Conservation (phyloP, 371 early-diverging fungal species). For the Mortierella sp. region DNA sequence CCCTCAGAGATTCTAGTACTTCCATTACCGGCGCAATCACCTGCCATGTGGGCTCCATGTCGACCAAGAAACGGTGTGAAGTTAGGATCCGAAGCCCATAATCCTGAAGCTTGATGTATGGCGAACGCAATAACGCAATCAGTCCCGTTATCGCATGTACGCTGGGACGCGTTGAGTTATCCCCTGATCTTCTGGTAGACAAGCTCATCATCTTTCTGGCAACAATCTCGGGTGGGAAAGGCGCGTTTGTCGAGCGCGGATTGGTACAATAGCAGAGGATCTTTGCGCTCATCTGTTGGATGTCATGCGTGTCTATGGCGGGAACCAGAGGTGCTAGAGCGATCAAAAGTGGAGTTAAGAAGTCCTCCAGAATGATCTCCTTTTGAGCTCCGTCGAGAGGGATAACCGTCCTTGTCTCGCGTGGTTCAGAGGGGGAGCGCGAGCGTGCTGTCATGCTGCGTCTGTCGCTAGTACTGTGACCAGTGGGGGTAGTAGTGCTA, state of each 20-base stretch:
- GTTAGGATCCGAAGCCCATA: conserved; percentile 36
- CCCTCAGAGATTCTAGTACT: conserved; percentile 12
- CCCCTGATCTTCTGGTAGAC: background rate
- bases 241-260: conserved; percentile 1
- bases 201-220: conserved; percentile 15
- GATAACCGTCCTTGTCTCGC: background rate
- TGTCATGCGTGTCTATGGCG: conserved; percentile 17
- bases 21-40: conserved; percentile 1
- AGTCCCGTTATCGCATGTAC: conserved; percentile 1
- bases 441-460: background rate
- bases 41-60: conserved; percentile 22
- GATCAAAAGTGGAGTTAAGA: conserved; percentile 21
- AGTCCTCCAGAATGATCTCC: conserved; percentile 19
- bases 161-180: background rate
- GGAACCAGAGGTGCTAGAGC: conserved; percentile 21
- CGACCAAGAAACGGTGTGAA: conserved; percentile 14
- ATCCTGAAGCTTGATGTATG: conserved; percentile 36
- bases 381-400: conserved; percentile 4
- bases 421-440: background rate
- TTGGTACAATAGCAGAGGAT: conserved; percentile 27
- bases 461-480: background rate
- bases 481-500: background rate
- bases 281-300: conserved; percentile 41
- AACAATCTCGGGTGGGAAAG: conserved; percentile 13
- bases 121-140: conserved; percentile 16